These are phyloP conservation scores for Rubroboletus pulcherrimus DNA, from an alignment of 768 basidiomycete genomes.

Conservation along the genomic window DNA sequence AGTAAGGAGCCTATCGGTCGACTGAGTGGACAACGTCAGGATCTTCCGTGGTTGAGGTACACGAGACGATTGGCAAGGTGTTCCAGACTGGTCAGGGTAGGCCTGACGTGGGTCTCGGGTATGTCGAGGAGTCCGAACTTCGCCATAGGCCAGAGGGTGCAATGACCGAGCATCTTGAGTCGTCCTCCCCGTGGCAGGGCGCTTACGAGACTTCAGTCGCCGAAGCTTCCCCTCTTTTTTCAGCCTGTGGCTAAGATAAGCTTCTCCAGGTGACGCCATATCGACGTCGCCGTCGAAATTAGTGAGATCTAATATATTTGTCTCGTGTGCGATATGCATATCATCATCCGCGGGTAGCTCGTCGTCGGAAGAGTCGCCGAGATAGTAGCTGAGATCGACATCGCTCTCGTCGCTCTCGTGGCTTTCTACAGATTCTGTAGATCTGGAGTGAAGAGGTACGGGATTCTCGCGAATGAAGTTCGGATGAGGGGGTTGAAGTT, in stretches of 20 bases:
- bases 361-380: slow-evolving; percentile 31
- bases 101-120: neutral
- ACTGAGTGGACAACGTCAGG: slow-evolving; percentile 9
- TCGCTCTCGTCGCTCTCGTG: slow-evolving; percentile 31
- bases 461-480: slow-evolving; percentile 17
- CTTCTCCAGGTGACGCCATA: slow-evolving; percentile 53
- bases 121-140: neutral
- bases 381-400: slow-evolving; percentile 43
- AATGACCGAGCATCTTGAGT: slow-evolving; percentile 11
- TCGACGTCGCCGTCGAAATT: slow-evolving; percentile 79
- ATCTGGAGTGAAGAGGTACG: slow-evolving; percentile 8
- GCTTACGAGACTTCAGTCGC: slow-evolving; percentile 42
- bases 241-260: slow-evolving; percentile 46
- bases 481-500: slow-evolving; percentile 37
- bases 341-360: slow-evolving; percentile 29
- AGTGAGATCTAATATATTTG: slow-evolving; percentile 60
- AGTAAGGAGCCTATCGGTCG: slow-evolving; percentile 20
- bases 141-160: neutral
- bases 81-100: neutral
- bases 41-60: neutral
- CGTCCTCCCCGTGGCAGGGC: slow-evolving; percentile 5
- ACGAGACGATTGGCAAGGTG: neutral
- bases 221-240: slow-evolving; percentile 61
- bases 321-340: slow-evolving; percentile 39
- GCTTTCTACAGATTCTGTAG: slow-evolving; percentile 30